These are phyloP conservation scores for Cladobotryum mycophilum DNA, from an alignment of 2,329 filamentous ascomycete species.

Conservation along the genomic window DNA sequence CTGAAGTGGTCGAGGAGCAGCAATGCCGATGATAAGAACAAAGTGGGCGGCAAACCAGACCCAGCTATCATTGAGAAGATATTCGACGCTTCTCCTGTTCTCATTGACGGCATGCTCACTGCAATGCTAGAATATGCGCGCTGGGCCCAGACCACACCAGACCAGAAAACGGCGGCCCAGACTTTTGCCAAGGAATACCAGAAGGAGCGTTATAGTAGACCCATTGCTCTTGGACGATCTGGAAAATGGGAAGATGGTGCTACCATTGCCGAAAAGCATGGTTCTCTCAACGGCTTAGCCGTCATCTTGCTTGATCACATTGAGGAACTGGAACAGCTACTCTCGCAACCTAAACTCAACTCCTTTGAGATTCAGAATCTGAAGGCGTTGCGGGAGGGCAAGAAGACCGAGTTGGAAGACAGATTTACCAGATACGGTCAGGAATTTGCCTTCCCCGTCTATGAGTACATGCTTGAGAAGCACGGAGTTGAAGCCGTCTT, in stretches of 20 bases:
- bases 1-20: conserved; percentile 42
- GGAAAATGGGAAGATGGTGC: conserved; percentile 53
- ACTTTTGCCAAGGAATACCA: conserved; percentile 44
- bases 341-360: conserved; percentile 23
- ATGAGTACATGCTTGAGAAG: conserved; percentile 66
- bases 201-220: conserved; percentile 45
- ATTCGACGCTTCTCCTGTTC: conserved; percentile 40
- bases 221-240: conserved; percentile 47
- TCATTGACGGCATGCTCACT: conserved; percentile 51
- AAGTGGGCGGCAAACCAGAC: conserved; percentile 30
- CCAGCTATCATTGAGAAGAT: conserved; percentile 38
- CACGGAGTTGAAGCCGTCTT: conserved; percentile 63
- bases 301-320: conserved; percentile 51
- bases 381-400: conserved; percentile 31
- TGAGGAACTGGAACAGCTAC: conserved; percentile 28
- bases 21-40: conserved; percentile 24
- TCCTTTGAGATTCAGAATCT: conserved; percentile 23
- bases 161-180: conserved; percentile 37
- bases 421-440: conserved; percentile 60
- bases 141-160: conserved; percentile 41
- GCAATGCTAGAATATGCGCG: conserved; percentile 47
- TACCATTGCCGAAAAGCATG: conserved; percentile 52
- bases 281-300: conserved; percentile 49
- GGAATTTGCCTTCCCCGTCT: conserved; percentile 69
- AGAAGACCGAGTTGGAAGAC: conserved; percentile 40